These are phyloP conservation scores for Dacryopinax spathularia DNA, from an alignment of 768 basidiomycete species.

Conservation along the genomic window DNA sequence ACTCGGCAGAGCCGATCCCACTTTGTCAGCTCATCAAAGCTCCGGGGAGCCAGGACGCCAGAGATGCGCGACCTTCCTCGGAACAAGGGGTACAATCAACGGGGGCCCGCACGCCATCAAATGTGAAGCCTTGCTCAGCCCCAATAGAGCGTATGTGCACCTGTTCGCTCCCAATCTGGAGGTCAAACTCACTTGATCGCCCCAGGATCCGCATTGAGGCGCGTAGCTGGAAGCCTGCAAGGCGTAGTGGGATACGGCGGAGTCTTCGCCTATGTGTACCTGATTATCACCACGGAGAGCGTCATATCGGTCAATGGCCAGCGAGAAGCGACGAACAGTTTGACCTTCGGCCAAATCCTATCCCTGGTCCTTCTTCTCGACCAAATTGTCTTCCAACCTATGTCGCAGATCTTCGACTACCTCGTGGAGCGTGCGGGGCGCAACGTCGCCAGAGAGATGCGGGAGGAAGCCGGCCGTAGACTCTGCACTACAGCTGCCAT, in stretches of 20 bases:
- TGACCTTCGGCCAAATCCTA: constrained; percentile 1
- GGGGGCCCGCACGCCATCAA: no score
- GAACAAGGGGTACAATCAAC: no score
- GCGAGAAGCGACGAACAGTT: not conserved
- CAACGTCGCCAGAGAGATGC: not conserved
- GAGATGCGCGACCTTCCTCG: no score
- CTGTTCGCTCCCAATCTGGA: no score
- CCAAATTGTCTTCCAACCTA: not conserved
- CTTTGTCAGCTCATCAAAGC: no score
- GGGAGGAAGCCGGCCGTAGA: not conserved
- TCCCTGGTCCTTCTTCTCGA: not conserved
- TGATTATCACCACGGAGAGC: not conserved
- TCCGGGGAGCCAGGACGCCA: no score
- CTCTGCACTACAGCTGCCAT: not conserved
- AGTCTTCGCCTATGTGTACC: not conserved
- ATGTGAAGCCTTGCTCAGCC: no score
- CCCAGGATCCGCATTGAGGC: not conserved
- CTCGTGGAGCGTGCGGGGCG: not conserved
- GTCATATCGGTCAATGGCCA: not conserved
- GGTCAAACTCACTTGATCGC: not conserved
- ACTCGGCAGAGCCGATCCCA: no score
- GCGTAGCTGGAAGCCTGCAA: not conserved
- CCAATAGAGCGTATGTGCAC: no score
- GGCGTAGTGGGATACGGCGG: not conserved
- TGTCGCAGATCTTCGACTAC: not conserved